phyloP scores from a whole-genome alignment of 73 alveolate species.

The Paramecium bursaria region DNA sequence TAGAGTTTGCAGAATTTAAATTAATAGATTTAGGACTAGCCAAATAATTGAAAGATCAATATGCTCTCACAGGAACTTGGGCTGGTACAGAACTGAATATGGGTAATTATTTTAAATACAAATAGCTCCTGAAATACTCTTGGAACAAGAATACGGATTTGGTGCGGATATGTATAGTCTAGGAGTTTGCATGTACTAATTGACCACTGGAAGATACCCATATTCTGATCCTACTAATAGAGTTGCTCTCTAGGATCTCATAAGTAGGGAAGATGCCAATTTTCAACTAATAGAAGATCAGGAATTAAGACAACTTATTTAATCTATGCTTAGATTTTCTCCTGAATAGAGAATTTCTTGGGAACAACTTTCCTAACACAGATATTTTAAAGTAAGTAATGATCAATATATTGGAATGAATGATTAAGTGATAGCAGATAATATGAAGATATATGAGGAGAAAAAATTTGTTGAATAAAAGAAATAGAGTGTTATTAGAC shows the following conservation, averaged over 20 bases:
- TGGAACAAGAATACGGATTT: background rate
- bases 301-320: background rate
- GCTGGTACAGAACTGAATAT: slow-evolving; percentile 54
- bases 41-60: slow-evolving; percentile 6
- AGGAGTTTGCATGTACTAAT: slow-evolving; percentile 23
- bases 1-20: slow-evolving; percentile 22
- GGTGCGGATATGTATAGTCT: slow-evolving; percentile 53
- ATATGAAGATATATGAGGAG: background rate
- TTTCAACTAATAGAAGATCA: background rate
- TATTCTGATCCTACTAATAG: slow-evolving; percentile 26
- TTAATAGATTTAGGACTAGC: slow-evolving; percentile 56
- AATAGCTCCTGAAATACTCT: slow-evolving; percentile 52
- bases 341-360: slow-evolving; percentile 1
- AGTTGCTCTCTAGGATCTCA: slow-evolving; percentile 7
- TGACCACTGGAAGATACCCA: slow-evolving; percentile 31
- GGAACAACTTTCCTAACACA: background rate
- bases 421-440: background rate
- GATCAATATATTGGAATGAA: background rate
- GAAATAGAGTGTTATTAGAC: background rate
- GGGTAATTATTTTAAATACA: background rate
- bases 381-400: background rate
- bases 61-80: slow-evolving; percentile 12
- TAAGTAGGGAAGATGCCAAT: slow-evolving; percentile 24
- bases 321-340: slow-evolving; percentile 15
- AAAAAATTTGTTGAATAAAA: background rate